Base-by-base conservation (phyloP, 768 basidiomycete genomes). In the Leccinum variicolor region DNA sequence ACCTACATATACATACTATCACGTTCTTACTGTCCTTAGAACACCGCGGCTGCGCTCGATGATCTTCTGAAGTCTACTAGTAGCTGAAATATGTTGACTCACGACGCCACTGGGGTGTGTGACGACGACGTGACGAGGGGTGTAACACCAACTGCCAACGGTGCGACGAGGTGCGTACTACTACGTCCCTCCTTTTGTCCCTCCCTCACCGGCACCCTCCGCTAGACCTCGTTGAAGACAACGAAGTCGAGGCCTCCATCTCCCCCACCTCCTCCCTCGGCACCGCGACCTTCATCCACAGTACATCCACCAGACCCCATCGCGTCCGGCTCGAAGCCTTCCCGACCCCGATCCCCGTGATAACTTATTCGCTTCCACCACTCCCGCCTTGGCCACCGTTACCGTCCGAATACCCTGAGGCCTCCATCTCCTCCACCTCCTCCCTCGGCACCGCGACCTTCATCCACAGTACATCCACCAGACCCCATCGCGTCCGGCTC, bases 341-440 rank as follows among this genome's bases (percentile, higher is more conserved):
- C 48, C n/a, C 59, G 52, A 46, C 47, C 58, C 6, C 59, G 49
- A 14, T 54, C 55, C 1, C 49, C 53, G 4, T 49, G 17, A 67
- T 71, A 54, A 62, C 66, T 0, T 79, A 78, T 61, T 76, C 77
- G 7, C 70, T 77, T 13, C 74, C 78, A 14, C 74, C 77, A 2
- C 71, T 72, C 4, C 85, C 81, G 15, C 71, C 75, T 3, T 89
- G 85, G 84, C 79, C 80, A 1, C 84, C 87, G 1, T 76, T 79
- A 10, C 75, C 72, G 3, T 75, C 77, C 11, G 80, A 77, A 58
- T 82, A 78, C 59, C 78, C 83, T 1, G 39, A 67, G 59, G 62
- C 75, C 67, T 50, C 68, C 67, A 51, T 70, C 69, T 57, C 70
- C 62, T 60, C 66, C 65, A 0, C 69, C 71, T 1, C 57, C 50